Evolutionary conservation across 495 filamentous ascomycete genomes (phyloP).

Genomic region (Neurospora hispaniola): DNA sequence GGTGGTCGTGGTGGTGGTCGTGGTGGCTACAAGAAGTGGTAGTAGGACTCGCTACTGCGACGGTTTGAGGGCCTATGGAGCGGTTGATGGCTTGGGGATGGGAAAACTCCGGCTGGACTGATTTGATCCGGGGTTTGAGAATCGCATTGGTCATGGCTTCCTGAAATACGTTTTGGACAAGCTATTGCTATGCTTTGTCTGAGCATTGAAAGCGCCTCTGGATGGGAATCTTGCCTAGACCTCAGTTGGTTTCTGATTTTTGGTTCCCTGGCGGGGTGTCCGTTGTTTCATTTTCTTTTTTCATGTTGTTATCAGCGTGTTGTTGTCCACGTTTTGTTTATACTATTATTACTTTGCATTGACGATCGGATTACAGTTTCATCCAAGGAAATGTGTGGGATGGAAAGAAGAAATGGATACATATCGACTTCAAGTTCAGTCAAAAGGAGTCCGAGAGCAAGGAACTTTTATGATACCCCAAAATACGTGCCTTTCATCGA

Average conservation of each 20-base stretch:
- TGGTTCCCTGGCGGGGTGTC: background rate
- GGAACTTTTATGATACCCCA: background rate
- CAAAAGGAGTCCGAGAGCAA: background rate
- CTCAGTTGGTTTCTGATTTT: background rate
- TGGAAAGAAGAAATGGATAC: background rate
- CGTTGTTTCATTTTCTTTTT: background rate
- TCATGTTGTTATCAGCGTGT: background rate
- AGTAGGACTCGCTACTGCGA: background rate
- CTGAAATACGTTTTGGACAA: background rate
- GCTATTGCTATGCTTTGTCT: background rate
- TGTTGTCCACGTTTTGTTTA: background rate
- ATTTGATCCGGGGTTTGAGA: background rate
- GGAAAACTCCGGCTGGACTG: background rate
- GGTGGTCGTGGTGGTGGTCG: slow-evolving; percentile 1
- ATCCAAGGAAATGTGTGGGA: background rate
- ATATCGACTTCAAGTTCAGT: background rate
- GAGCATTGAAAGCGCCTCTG: background rate
- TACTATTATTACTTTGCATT: background rate
- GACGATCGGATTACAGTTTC: background rate
- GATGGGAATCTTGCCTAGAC: background rate
- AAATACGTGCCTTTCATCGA: background rate
- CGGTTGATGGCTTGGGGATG: background rate
- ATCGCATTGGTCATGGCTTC: background rate
- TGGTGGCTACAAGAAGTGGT: background rate
- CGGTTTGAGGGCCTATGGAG: background rate